phyloP scores from a whole-genome alignment of 148 eudicot species.

The Rhododendron molle region DNA sequence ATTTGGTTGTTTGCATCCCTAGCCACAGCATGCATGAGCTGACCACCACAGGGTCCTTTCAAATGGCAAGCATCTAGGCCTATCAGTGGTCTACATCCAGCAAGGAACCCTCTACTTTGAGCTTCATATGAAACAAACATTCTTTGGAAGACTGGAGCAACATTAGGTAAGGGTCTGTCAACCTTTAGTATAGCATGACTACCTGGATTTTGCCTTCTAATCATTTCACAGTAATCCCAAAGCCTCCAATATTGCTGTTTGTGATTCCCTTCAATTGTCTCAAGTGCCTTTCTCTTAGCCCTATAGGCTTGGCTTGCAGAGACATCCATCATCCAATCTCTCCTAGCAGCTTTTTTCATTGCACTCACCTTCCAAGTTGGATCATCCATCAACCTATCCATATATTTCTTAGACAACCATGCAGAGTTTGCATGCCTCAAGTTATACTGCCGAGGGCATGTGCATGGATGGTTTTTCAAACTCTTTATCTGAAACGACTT shows the following conservation, averaged over 20 bases:
- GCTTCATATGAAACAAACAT: background rate
- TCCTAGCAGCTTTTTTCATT: background rate
- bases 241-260: too few species aligned
- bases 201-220: too few species aligned
- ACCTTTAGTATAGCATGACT: too few species aligned
- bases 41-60: background rate
- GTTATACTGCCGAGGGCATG: background rate
- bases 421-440: background rate
- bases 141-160: background rate
- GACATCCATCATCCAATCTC: too few species aligned
- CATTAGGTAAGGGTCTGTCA: too few species aligned
- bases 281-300: too few species aligned
- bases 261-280: too few species aligned
- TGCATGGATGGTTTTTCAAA: background rate
- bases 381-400: background rate
- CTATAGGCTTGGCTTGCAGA: too few species aligned
- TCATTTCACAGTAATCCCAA: too few species aligned
- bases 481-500: too few species aligned
- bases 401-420: background rate
- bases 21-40: background rate
- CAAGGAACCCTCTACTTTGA: background rate
- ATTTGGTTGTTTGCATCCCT: background rate
- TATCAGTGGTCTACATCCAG: background rate
- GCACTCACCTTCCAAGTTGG: background rate
- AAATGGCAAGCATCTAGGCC: background rate